phyloP scores from a whole-genome alignment of 768 basidiomycete genomes.

The Daedaleopsis nitida region DNA sequence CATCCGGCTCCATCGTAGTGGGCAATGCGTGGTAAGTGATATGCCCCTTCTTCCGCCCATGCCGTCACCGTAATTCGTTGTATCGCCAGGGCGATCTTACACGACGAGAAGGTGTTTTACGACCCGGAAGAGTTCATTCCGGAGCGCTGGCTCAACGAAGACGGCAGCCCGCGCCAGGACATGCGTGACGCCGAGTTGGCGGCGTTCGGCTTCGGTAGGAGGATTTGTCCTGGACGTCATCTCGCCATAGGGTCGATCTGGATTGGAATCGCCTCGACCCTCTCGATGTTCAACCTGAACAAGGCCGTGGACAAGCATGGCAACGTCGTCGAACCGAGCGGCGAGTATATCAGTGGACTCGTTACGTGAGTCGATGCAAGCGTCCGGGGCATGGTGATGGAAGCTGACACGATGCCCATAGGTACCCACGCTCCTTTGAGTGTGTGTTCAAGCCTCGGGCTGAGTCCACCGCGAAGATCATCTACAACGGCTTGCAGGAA shows the following conservation, averaged over 20 bases:
- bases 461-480: constrained; percentile 8
- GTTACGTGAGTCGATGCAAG: constrained; percentile 19
- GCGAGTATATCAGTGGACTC: constrained; percentile 25
- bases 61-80: neutral
- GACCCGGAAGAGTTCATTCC: constrained; percentile 27
- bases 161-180: constrained; percentile 17
- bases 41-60: neutral
- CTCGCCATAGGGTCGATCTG: constrained; percentile 28
- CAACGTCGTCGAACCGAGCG: constrained; percentile 25
- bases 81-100: constrained; percentile 20
- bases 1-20: constrained; percentile 21
- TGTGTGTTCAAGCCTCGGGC: constrained; percentile 24
- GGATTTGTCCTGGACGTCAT: constrained; percentile 32
- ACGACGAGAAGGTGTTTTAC: constrained; percentile 24
- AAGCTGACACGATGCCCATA: neutral
- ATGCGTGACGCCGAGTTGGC: constrained; percentile 20
- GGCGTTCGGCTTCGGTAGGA: constrained; percentile 25
- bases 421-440: constrained; percentile 22
- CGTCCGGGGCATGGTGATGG: neutral
- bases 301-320: constrained; percentile 29
- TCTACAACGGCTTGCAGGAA: constrained; percentile 8
- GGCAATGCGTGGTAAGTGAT: constrained; percentile 25
- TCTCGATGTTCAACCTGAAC: constrained; percentile 28
- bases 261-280: constrained; percentile 27
- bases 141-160: constrained; percentile 27